Conservation (phyloP, 305 asterid species). For the Fraxinus floribunda region DNA sequence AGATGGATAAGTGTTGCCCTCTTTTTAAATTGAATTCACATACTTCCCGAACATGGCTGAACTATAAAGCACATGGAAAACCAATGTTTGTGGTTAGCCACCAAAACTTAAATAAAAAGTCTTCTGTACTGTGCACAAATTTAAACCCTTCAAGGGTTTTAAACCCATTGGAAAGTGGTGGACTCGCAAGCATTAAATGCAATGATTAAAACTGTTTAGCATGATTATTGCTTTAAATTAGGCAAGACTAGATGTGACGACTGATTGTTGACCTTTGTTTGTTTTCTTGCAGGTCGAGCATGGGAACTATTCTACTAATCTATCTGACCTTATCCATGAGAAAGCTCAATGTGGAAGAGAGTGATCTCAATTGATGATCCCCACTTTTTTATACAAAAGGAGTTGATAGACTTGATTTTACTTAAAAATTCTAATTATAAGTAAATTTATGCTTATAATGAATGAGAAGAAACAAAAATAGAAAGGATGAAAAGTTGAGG, state of each 20-base stretch:
- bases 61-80: not conserved
- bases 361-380: not conserved
- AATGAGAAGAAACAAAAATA: not conserved
- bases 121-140: not conserved
- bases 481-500: not conserved
- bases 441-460: not conserved
- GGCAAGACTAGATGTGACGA: not conserved
- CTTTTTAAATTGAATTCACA: not conserved
- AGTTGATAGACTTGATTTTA: not conserved
- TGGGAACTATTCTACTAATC: slow-evolving; percentile 31
- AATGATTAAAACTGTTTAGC: not conserved
- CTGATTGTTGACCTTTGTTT: not conserved
- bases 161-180: not conserved
- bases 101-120: not conserved
- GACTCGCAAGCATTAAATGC: not conserved
- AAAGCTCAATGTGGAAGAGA: slow-evolving; percentile 16
- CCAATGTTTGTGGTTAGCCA: not conserved
- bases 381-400: not conserved
- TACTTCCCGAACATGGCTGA: not conserved
- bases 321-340: slow-evolving; percentile 25
- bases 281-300: slow-evolving; percentile 26
- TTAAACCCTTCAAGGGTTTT: not conserved
- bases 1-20: not conserved
- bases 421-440: not conserved
- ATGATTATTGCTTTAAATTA: not conserved